Evolutionary conservation across 1,284 basidiomycete species (phyloP).

Genomic region (Ganoderma leucocontextum): DNA sequence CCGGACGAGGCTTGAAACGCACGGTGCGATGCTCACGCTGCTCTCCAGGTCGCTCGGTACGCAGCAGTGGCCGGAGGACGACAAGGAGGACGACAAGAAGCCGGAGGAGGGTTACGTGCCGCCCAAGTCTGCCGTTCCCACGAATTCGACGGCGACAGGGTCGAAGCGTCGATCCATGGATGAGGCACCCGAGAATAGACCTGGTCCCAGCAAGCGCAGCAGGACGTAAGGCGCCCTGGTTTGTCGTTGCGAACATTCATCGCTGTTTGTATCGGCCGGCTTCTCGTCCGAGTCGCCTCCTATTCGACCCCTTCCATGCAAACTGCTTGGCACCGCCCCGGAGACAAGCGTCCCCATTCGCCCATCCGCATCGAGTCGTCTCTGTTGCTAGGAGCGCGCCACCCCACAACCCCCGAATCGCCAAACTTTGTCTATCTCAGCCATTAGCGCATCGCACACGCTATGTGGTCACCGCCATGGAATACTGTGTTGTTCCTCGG

Average conservation of each 20-base stretch:
- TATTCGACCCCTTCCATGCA: background rate
- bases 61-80: background rate
- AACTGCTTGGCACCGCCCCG: background rate
- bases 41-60: background rate
- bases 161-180: background rate
- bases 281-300: background rate
- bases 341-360: too few relatives aligned
- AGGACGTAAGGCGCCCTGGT: background rate
- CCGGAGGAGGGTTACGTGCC: background rate
- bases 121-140: background rate
- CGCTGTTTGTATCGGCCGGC: background rate
- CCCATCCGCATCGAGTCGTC: too few relatives aligned
- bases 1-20: background rate
- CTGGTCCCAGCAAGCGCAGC: background rate
- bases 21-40: background rate
- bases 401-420: too few relatives aligned
- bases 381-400: too few relatives aligned
- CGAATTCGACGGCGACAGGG: background rate
- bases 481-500: too few relatives aligned
- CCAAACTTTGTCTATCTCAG: too few relatives aligned
- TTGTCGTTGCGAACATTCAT: background rate
- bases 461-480: too few relatives aligned
- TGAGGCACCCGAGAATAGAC: background rate
- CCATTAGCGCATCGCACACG: too few relatives aligned
- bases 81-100: slow-evolving; percentile 1